These are phyloP conservation scores for Aquilaria sinensis DNA, from an alignment of 345 rosid species.

Conservation along the genomic window DNA sequence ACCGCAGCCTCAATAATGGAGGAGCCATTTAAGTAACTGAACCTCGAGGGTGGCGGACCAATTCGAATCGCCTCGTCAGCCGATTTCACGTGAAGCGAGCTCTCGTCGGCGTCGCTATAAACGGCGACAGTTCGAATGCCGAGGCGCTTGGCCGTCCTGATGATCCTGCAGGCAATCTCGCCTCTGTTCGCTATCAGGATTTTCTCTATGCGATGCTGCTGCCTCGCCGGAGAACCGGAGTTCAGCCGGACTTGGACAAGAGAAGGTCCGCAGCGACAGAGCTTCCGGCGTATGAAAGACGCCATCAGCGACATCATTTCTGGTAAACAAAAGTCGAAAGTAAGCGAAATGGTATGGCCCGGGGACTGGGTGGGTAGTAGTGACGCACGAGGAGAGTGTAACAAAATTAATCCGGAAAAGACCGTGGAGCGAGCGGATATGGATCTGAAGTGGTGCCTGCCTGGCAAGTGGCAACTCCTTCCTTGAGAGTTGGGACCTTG, in stretches of 20 bases:
- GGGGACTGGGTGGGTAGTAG: no score
- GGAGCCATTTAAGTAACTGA: slow-evolving; percentile 60
- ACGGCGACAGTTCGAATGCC: slow-evolving; percentile 84
- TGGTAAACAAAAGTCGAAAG: slow-evolving; percentile 5
- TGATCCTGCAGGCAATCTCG: slow-evolving; percentile 80
- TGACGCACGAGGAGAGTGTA: neutral
- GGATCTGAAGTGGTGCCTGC: neutral
- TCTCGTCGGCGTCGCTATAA: slow-evolving; percentile 81
- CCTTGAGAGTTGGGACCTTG: neutral
- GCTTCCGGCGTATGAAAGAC: slow-evolving; percentile 46
- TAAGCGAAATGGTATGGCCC: neutral
- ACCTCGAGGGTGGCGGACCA: slow-evolving; percentile 83
- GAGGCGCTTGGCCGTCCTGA: slow-evolving; percentile 70
- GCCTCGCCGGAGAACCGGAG: slow-evolving; percentile 18
- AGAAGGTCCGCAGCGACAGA: slow-evolving; percentile 21
- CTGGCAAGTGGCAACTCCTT: neutral
- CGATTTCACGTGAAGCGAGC: slow-evolving; percentile 80
- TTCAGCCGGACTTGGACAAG: slow-evolving; percentile 26
- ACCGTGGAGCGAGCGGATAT: neutral
- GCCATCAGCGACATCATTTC: slow-evolving; percentile 46
- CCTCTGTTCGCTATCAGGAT: slow-evolving; percentile 81
- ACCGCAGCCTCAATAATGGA: slow-evolving; percentile 69
- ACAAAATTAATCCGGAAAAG: slow-evolving; percentile 14
- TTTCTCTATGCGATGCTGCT: slow-evolving; percentile 54
- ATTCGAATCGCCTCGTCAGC: slow-evolving; percentile 80